Percentiles rank a stretch among this genome's conserved stretches.
Evolutionary conservation across 345 rosid species (phyloP).

Genomic region (Combretum micranthum): DNA sequence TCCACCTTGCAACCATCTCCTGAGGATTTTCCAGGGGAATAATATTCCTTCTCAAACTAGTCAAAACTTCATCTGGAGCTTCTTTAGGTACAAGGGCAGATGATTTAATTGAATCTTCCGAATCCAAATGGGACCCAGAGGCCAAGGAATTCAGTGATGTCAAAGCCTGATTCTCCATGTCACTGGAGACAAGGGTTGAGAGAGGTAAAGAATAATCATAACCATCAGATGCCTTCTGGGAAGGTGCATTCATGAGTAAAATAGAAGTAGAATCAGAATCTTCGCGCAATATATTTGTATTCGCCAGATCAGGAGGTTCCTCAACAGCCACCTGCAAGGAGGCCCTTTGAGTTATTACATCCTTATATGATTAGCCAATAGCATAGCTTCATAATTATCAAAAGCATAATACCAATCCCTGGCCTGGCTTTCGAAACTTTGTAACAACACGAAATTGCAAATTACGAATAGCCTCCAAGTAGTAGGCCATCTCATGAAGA

Average conservation of each 20-base stretch:
- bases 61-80: constrained; percentile 9
- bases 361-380: constrained; percentile 12
- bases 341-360: constrained; percentile 11
- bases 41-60: constrained; percentile 27
- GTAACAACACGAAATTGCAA: constrained; percentile 58
- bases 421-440: constrained; percentile 66
- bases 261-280: constrained; percentile 48
- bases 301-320: constrained; percentile 34
- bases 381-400: constrained; percentile 5
- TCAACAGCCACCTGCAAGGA: constrained; percentile 47
- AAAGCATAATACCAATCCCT: constrained; percentile 44
- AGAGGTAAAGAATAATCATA: constrained; percentile 25
- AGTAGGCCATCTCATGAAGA: constrained; percentile 73
- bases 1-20: constrained; percentile 99
- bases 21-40: constrained; percentile 84
- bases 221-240: constrained; percentile 26
- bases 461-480: constrained; percentile 75
- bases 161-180: constrained; percentile 50
- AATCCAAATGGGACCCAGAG: constrained; percentile 27
- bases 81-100: constrained; percentile 48
- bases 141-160: constrained; percentile 34
- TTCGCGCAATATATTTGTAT: constrained; percentile 29
- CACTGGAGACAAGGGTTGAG: constrained; percentile 13
- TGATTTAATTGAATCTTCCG: constrained; percentile 37
- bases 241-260: constrained; percentile 31